These are phyloP conservation scores for Emergomyces pasteurianus DNA, from an alignment of 2,329 filamentous ascomycete genomes.

Conservation along the genomic window DNA sequence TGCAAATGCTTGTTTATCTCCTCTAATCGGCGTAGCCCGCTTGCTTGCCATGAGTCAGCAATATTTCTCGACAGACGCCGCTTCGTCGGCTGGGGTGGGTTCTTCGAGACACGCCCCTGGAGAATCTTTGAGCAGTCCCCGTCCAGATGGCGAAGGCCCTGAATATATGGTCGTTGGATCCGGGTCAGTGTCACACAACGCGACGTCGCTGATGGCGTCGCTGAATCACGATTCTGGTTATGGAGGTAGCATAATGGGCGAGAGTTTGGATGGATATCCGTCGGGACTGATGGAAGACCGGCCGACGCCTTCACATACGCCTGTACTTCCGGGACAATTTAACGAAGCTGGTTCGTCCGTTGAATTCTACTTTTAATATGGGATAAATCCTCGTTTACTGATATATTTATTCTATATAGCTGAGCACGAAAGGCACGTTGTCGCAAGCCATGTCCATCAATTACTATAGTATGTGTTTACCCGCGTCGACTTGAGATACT, in stretches of 20 bases:
- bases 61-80: conserved; percentile 25
- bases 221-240: conserved; percentile 87
- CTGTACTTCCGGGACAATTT: conserved; percentile 37
- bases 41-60: conserved; percentile 31
- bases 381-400: conserved; percentile 4
- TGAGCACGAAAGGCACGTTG: conserved; percentile 53
- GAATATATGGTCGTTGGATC: conserved; percentile 81
- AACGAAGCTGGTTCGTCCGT: conserved; percentile 29
- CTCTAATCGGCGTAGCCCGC: not conserved
- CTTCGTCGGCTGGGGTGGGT: conserved; percentile 24
- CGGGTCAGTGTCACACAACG: conserved; percentile 70
- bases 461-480: conserved; percentile 55
- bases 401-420: conserved; percentile 23
- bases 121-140: conserved; percentile 14
- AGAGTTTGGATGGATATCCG: conserved; percentile 45
- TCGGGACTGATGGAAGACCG: conserved; percentile 45
- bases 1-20: not conserved
- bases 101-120: conserved; percentile 21
- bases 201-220: conserved; percentile 65
- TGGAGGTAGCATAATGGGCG: conserved; percentile 63
- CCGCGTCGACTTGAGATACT: not conserved
- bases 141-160: conserved; percentile 29
- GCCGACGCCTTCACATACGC: conserved; percentile 45
- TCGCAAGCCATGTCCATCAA: conserved; percentile 80
- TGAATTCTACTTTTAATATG: not conserved